Base-by-base conservation (phyloP, 257 asterid genomes). In the Solanum neorickii region DNA sequence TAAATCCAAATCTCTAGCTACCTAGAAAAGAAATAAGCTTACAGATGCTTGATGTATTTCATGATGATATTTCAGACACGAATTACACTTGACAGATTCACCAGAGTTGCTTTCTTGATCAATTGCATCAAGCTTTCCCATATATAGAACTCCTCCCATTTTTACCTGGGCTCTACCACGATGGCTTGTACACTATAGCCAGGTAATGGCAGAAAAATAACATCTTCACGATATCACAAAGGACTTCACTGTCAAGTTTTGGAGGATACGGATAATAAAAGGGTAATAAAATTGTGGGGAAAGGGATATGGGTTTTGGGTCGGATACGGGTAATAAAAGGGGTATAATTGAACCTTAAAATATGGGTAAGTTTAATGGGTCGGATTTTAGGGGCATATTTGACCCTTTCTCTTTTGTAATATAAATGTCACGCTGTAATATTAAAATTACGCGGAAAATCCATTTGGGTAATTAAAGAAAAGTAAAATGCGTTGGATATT, bases 181-280 rank as follows among this genome's bases (percentile, higher is more conserved):
- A 47, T 12, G 69, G 21, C 33, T 88, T 88, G n/a, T n/a, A n/a
- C n/a, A n/a, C n/a, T n/a, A n/a, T n/a, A n/a, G 91, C 92, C 90
- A 88, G 90, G 86, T 84, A 86, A 83, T 70, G 83, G 88, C 88
- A 72, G 90, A 90, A 87, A 88, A 87, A 74, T 76, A 90, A 88
- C 88, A 87, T 89, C 88, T 59, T 86, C 78, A 86, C 74, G 86
- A 52, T 85, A 89, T 86, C 73, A 52, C 60, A 39, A 62, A 31
- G 37, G 73, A 84, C 83, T 90, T 77, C 31, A 52, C 29, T 46
- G 13, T 96, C 93, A 95, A 73, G 97, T 91, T 91, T 88, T 94
- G 94, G n/a, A n/a, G n/a, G n/a, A n/a, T n/a, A n/a, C n/a, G n/a
- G n/a, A n/a, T n/a, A n/a, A n/a, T n/a, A n/a, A n/a, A n/a, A n/a